These are phyloP conservation scores for Linnemannia elongata DNA, from an alignment of 192 early-diverging fungal genomes.

Conservation along the genomic window DNA sequence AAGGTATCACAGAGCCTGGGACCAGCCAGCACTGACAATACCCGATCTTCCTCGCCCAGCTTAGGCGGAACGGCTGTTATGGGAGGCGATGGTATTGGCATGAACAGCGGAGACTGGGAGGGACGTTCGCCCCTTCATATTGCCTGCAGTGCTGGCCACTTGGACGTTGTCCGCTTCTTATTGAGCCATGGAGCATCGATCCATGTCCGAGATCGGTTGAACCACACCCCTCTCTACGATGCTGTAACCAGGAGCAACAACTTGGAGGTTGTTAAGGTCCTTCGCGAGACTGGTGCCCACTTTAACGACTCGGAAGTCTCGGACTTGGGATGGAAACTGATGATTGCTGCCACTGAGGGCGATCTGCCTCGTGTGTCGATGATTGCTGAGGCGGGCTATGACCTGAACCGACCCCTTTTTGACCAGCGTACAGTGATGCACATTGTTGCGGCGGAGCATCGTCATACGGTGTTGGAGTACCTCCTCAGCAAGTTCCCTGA, in stretches of 20 bases:
- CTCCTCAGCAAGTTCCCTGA: constrained; percentile 59
- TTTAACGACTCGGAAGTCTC: constrained; percentile 87
- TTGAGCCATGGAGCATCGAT: constrained; percentile 89
- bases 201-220: constrained; percentile 88
- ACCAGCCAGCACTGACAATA: background rate
- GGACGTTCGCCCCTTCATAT: constrained; percentile 90
- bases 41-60: constrained; percentile 15
- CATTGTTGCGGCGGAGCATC: constrained; percentile 68
- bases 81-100: constrained; percentile 26
- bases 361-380: constrained; percentile 25
- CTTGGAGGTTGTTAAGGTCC: constrained; percentile 72
- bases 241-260: constrained; percentile 75
- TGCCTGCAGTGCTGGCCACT: constrained; percentile 83
- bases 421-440: constrained; percentile 81
- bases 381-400: constrained; percentile 70
- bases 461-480: constrained; percentile 57
- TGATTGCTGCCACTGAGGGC: constrained; percentile 58
- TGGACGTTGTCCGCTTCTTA: constrained; percentile 80
- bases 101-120: constrained; percentile 48
- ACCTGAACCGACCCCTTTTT: constrained; percentile 71
- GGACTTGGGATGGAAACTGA: constrained; percentile 70
- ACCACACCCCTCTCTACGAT: constrained; percentile 92
- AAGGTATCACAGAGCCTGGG: constrained; percentile 32
- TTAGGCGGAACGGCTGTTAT: constrained; percentile 40
- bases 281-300: constrained; percentile 88